A percentile compares a stretch with the other conserved stretches of the same genome.
phyloP scores from a whole-genome alignment of 345 rosid species.

The Eucalyptus regnans region DNA sequence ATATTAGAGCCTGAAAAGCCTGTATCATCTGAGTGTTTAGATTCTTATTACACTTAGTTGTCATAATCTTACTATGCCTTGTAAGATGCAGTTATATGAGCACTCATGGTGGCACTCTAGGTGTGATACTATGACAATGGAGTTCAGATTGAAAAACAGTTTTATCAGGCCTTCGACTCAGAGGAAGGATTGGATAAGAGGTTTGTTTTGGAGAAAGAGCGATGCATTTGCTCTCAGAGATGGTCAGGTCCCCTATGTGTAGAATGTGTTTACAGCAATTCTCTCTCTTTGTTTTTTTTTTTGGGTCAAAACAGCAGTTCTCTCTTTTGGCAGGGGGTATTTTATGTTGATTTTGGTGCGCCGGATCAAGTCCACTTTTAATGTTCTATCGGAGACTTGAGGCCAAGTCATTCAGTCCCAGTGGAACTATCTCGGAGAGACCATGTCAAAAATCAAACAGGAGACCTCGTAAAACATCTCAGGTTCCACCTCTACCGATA shows the following conservation, averaged over 20 bases:
- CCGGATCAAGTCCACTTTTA: neutral
- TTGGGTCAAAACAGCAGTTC: too few relatives aligned
- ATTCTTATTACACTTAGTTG: neutral
- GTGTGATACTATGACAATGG: neutral
- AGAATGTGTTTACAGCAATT: neutral
- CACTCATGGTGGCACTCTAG: neutral
- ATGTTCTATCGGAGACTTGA: neutral
- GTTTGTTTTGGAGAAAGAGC: neutral
- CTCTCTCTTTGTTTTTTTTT: neutral
- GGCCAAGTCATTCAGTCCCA: neutral
- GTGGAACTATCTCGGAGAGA: neutral
- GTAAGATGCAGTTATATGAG: neutral
- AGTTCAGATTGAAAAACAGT: neutral
- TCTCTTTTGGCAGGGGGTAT: neutral
- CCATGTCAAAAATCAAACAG: neutral
- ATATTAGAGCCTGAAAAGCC: neutral
- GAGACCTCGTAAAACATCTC: neutral
- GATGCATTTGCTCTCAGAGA: neutral
- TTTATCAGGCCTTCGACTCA: neutral
- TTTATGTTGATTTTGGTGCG: neutral
- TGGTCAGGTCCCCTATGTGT: neutral
- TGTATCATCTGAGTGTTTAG: neutral
- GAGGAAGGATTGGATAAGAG: neutral
- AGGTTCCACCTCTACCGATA: neutral
- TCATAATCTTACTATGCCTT: neutral